A percentile compares a stretch with the other conserved stretches of the same genome.
Conservation (phyloP, 75 land plant species). For the Sequoiadendron giganteum region DNA sequence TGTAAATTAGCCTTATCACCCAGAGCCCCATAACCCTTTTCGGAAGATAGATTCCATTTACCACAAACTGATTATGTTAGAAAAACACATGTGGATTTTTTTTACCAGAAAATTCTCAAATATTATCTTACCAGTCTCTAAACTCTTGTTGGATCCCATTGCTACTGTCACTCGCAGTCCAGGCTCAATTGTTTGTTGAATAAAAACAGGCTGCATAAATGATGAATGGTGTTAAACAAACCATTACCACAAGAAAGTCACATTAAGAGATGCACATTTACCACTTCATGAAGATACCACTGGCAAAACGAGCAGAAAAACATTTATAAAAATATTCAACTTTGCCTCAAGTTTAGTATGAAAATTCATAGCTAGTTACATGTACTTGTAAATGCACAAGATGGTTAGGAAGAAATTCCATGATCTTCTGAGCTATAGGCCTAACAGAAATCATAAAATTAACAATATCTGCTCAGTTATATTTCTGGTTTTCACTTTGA, state of each 20-base stretch:
- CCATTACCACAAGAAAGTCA: neutral
- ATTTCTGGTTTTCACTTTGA: neutral
- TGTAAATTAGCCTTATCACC: neutral
- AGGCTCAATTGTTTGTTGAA: constrained; percentile 62
- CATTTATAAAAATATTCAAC: neutral
- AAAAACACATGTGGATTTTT: neutral
- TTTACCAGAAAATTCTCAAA: neutral
- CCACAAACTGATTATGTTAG: neutral
- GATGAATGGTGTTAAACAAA: neutral
- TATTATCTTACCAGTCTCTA: constrained; percentile 38
- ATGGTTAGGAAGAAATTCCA: neutral
- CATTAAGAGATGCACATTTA: neutral
- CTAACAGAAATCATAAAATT: neutral
- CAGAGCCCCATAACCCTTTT: neutral
- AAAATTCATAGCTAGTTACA: neutral
- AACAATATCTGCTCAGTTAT: neutral
- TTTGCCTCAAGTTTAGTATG: neutral
- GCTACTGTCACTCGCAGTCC: constrained; percentile 89
- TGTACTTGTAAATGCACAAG: neutral
- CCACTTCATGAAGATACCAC: neutral
- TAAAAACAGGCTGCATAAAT: constrained; percentile 60
- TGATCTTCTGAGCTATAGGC: neutral
- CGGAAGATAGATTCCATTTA: neutral
- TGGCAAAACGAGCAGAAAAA: neutral
- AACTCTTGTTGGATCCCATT: constrained; percentile 67